Evolutionary conservation across 306 rosid genomes (phyloP), one percentile per base, ranked within the genome.

Genomic region (Glycyrrhiza uralensis): DNA sequence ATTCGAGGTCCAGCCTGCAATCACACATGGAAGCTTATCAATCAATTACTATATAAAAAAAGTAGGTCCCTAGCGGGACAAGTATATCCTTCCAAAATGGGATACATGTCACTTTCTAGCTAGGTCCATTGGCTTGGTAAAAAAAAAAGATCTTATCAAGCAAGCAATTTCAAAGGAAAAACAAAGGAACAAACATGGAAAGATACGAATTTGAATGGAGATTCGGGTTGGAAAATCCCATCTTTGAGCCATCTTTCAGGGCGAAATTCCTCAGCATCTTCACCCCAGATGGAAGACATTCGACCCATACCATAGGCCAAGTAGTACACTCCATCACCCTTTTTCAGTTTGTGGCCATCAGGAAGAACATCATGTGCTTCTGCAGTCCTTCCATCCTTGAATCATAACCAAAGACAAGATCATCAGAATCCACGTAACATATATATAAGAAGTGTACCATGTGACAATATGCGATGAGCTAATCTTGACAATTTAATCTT

Each of bases 211-310:
- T 92, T 92, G 85, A 92, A 92, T 1, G 95, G 89, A 0, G 95
- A 90, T 75, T 89, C 79, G 0, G 88, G 85, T 58, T 79, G 92
- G 29, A 90, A 90, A 69, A 36, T 33, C 26, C 85, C 92, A 32
- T 88, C 46, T 4, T 72, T 51, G 18, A 92, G 85, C 96, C 95
- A 92, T 88, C 96, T 88, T 77, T 90, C 89, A 0, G 95, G 98
- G 2, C 66, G 69, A 33, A 89, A 92, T 10, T 86, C 89, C 24
- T 71, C 77, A 0, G 91, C 89, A 55, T 92, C 91, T 28, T 80
- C 84, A 0, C 96, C 96, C 98, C 96, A 89, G 47, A 92, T 79
- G 22, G 80, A 77, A 61, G 86, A 28, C 92, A 89, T 92, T 12
- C 98, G 80, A 5, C 94, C 98, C 95, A 89, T 89, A 22, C 83